Conservation (phyloP, 78 protist genomes). For the Bigelowiella natans region DNA sequence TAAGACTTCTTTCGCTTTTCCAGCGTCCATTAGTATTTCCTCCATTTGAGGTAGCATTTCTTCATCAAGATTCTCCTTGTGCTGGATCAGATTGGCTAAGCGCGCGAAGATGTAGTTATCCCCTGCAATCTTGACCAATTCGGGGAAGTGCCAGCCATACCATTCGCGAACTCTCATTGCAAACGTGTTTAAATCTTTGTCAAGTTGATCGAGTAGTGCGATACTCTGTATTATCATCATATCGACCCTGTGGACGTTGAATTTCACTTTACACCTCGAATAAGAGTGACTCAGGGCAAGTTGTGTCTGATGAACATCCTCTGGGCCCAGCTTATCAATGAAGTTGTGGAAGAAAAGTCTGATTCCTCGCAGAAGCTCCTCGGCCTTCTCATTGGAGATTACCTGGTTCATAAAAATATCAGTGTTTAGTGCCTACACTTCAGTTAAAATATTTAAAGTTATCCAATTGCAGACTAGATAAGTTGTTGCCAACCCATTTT, state of each 20-base stretch:
- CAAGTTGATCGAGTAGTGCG: conserved; percentile 83
- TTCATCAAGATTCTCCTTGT: not conserved
- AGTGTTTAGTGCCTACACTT: not conserved
- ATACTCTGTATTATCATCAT: conserved; percentile 97
- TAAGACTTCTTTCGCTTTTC: conserved; percentile 21
- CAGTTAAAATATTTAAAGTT: not conserved
- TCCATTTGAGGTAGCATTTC: not conserved
- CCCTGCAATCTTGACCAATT: conserved; percentile 68
- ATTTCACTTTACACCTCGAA: conserved; percentile 93
- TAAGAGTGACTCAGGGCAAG: conserved; percentile 88
- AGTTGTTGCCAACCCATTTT: not conserved
- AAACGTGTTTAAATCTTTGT: conserved; percentile 93
- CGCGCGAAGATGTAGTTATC: conserved; percentile 55
- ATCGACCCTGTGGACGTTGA: conserved; percentile 91
- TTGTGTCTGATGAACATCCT: conserved; percentile 47
- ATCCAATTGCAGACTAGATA: not conserved
- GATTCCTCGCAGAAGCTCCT: no score
- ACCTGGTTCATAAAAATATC: not conserved
- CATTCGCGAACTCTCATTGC: conserved; percentile 93
- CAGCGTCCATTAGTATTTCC: not conserved
- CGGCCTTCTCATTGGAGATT: not conserved
- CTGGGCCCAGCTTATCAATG: conserved; percentile 34
- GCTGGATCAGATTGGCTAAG: conserved; percentile 30
- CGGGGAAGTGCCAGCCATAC: conserved; percentile 98
- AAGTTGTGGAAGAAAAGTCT: conserved; percentile 62